Percentiles rank a stretch among this genome's conserved stretches.
phyloP scores from a whole-genome alignment of 169 alveolate genomes.

The Neospora caninum region DNA sequence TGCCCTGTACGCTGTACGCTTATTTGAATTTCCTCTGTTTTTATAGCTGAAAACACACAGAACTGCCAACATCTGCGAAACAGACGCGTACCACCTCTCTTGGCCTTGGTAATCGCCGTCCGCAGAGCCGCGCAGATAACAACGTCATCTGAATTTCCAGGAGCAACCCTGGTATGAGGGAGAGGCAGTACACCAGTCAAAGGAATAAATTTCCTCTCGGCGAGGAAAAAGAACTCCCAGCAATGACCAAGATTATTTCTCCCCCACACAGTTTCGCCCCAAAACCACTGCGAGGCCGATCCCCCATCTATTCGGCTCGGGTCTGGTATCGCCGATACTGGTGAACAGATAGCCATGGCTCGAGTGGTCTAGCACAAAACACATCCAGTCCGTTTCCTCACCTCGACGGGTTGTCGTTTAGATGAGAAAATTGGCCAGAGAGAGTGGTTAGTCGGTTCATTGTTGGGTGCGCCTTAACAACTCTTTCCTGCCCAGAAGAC shows the following conservation, averaged over 20 bases:
- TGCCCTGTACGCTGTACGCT: neutral
- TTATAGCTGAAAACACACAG: neutral
- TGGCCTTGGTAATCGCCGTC: constrained; percentile 90
- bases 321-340: too few species aligned
- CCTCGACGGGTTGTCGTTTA: neutral
- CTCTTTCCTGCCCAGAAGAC: too few species aligned
- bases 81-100: constrained; percentile 74
- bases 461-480: neutral
- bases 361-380: too few species aligned
- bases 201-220: neutral
- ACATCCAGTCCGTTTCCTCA: neutral
- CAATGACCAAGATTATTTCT: neutral
- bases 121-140: constrained; percentile 91
- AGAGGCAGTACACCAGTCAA: constrained; percentile 1
- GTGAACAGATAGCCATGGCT: too few species aligned
- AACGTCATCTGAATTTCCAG: constrained; percentile 80
- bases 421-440: constrained; percentile 12
- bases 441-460: constrained; percentile 30
- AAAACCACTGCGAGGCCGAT: too few species aligned
- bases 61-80: neutral
- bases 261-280: too few species aligned
- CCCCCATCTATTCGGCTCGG: too few species aligned
- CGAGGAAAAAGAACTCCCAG: neutral
- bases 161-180: neutral
- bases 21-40: neutral